Evolutionary conservation across 2,329 filamentous ascomycete species (phyloP), one percentile per base, ranked within the genome.

Genomic region (Beauveria varroae): DNA sequence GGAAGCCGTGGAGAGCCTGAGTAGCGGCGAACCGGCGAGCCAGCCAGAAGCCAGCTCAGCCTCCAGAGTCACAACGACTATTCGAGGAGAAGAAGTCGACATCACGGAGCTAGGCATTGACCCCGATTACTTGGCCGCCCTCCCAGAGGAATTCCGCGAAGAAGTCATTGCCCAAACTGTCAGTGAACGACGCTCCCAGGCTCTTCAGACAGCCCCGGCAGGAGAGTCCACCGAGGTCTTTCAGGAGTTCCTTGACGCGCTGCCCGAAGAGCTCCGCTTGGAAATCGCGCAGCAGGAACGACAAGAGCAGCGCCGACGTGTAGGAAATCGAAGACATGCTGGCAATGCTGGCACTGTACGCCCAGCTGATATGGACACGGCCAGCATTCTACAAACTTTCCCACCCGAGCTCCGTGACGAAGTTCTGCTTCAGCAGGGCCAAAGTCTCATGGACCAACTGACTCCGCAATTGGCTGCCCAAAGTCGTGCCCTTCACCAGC

Each of bases 101-200:
- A 95, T 99, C 54, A 99, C 95, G 0, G 90, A 91, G 63, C 82
- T 99, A 64, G 93, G 93, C 54, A 98, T 99, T 67, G 95, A 99
- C 71, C 85, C 89, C 18, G 93, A 96, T 61, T 99, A 97, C 74
- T 84, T 99, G 7, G 91, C 95, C 63, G 96, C 93, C n/a, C 78
- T 99, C n/a, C 95, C 95, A 0, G 95, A 99, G 68, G 96, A 99
- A 64, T 87, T 98, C 70, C 85, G 95, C 51, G 93, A 98, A 73
- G 95, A 99, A 72, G 95, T 99, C 54, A 90, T 99, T 65, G 91
- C 96, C 72, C 87, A 93, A 64, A 92, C 96, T 63, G 84, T 96
- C 65, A 91, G 90, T 57, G 87, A 91, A 65, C 85, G 93, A 66
- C 86, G 93, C 64, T 89, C 89, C 8, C 86, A 95, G 72, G 90